These are phyloP conservation scores for Globisporangium parvum DNA, from an alignment of 352 stramenopile species.

Conservation along the genomic window DNA sequence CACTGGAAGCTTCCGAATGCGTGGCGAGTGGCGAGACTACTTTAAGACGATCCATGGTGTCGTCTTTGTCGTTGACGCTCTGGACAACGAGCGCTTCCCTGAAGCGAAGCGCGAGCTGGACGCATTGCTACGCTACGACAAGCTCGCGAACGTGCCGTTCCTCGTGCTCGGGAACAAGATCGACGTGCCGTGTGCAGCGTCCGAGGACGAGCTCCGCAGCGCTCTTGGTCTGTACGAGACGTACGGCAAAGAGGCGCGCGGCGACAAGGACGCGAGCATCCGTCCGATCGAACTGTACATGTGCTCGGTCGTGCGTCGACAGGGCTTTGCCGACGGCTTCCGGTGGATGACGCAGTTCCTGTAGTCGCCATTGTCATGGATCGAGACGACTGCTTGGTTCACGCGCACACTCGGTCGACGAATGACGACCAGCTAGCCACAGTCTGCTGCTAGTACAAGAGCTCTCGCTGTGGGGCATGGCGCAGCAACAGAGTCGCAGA, in stretches of 20 bases:
- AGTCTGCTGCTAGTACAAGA: too few relatives aligned
- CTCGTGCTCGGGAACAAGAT: conserved; percentile 99
- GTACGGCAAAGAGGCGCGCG: conserved; percentile 96
- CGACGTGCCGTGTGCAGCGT: conserved; percentile 94
- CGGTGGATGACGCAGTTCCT: conserved; percentile 89
- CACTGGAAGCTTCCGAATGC: conserved; percentile 96
- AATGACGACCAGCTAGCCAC: too few relatives aligned
- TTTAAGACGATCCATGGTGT: conserved; percentile 98
- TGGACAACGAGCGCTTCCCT: conserved; percentile 97
- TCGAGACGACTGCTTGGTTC: too few relatives aligned
- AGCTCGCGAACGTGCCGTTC: conserved; percentile 98
- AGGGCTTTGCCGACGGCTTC: conserved; percentile 97
- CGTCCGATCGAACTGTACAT: conserved; percentile 99
- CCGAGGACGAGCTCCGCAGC: conserved; percentile 97
- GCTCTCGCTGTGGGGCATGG: too few relatives aligned
- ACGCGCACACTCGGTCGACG: background rate
- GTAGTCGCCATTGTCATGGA: conserved; percentile 22
- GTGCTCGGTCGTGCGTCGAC: conserved; percentile 98
- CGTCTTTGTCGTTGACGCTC: conserved; percentile 99
- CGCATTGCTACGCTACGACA: conserved; percentile 95
- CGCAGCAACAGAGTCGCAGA: too few relatives aligned
- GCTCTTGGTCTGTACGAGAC: conserved; percentile 97
- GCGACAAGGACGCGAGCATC: conserved; percentile 86
- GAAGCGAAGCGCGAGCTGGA: conserved; percentile 99
- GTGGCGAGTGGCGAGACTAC: conserved; percentile 98